Percentiles rank a stretch among this genome's conserved stretches.
phyloP scores from a whole-genome alignment of 2,329 filamentous ascomycete species.

The Alternaria burnsii region DNA sequence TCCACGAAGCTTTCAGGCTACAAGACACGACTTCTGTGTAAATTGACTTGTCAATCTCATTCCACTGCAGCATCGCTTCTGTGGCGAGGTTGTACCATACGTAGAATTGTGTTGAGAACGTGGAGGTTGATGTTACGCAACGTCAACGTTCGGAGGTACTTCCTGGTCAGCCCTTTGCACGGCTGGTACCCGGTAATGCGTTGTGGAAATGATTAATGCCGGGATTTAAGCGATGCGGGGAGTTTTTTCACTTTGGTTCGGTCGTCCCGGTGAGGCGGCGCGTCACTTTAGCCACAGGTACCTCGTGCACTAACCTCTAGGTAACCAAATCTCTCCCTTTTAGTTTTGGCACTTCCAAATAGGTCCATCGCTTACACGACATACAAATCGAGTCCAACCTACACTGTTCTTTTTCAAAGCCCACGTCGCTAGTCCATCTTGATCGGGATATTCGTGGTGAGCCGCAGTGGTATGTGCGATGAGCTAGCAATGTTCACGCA shows the following conservation, averaged over 20 bases:
- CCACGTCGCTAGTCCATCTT: background rate
- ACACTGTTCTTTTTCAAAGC: background rate
- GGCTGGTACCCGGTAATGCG: background rate
- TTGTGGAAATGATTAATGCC: background rate
- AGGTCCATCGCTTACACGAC: background rate
- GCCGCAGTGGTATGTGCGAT: background rate
- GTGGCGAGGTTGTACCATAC: background rate
- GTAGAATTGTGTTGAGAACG: background rate
- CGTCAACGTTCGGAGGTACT: background rate
- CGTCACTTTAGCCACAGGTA: background rate
- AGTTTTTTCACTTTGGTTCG: background rate
- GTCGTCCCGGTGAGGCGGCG: background rate
- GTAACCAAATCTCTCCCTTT: background rate
- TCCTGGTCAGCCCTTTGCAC: background rate
- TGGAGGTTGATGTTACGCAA: slow-evolving; percentile 5
- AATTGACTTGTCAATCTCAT: background rate
- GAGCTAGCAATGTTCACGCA: background rate
- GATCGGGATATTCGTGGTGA: background rate
- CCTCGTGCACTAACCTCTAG: background rate
- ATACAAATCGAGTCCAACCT: background rate
- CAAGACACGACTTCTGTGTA: background rate
- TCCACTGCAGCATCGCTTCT: background rate
- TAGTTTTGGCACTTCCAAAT: background rate
- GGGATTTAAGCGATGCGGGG: background rate
- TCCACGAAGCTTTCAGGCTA: background rate